Base-by-base conservation (phyloP, 371 early-diverging fungal genomes). In the Cokeromyces recurvatus region DNA sequence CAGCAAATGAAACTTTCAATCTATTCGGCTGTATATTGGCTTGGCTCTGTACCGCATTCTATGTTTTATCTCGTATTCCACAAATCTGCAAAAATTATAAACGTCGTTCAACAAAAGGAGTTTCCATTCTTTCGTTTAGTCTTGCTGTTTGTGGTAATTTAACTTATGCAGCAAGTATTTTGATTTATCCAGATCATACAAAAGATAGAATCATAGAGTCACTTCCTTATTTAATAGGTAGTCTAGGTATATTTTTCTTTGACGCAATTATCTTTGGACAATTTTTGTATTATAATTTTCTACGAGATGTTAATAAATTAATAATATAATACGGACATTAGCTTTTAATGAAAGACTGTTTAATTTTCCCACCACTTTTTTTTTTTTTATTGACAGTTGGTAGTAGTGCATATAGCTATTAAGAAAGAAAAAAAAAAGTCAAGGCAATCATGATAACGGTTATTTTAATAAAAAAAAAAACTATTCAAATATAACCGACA, bases 61-160 rank as follows among this genome's bases (percentile, higher is more conserved):
- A 88, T 50, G 48, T 88, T 15, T 54, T 71, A 1, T 76, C 79
- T 15, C 70, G 89, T 15, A 57, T 85, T 40, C 87, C 89, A 9
- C 89, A 88, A 50, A 74, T 88, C 37, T 57, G 60, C 51, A 79
- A 82, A 45, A 82, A 82, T 34, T 55, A 53, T 24, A 48, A 64
- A 7, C 67, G 87, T n/a, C 65, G 69, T 32, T 85, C 87, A 2
- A 77, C 78, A 3, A 65, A 78, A 25, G 86, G 86, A 0, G 57
- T 88, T 3, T 76, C 83, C 1, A 60, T 84, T 14, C 43, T 68
- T 8, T 70, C 86, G 62, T 85, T 88, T 57, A 59, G 68, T 37
- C 83, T 76, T 62, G 83, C 89, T 0, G 79, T 79, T 3, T 50
- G 71, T 46, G 89, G 84, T 3, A 88, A 88, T 48, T 37, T 82